A percentile compares a stretch with the other conserved stretches of the same genome.
Evolutionary conservation across 2,329 filamentous ascomycete genomes (phyloP).

Genomic region (Cercospora brassicicola): DNA sequence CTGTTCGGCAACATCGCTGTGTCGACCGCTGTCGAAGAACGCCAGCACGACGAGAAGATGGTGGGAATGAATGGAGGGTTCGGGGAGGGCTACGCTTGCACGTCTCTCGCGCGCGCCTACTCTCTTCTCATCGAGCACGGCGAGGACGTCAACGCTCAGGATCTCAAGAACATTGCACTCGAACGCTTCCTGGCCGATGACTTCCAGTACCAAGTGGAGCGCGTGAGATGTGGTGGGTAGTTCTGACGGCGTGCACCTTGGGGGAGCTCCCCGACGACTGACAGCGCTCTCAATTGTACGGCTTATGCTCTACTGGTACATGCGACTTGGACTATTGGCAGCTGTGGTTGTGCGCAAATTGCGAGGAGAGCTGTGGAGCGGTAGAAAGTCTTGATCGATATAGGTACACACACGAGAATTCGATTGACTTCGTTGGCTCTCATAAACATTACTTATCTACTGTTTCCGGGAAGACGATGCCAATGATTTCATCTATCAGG

Average conservation of each 20-base stretch:
- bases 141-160: constrained; percentile 17
- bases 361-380: not conserved
- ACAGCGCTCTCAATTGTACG: not conserved
- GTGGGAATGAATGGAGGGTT: constrained; percentile 18
- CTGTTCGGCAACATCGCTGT: constrained; percentile 13
- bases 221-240: not conserved
- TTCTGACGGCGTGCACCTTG: not conserved
- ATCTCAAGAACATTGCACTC: constrained; percentile 15
- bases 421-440: not conserved
- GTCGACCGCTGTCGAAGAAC: constrained; percentile 9
- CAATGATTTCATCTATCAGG: constrained; percentile 51
- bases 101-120: constrained; percentile 18
- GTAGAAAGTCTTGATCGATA: not conserved
- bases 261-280: not conserved
- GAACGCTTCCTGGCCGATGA: constrained; percentile 13
- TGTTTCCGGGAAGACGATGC: constrained; percentile 46
- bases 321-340: not conserved
- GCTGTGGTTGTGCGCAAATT: not conserved
- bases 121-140: constrained; percentile 15
- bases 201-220: constrained; percentile 14
- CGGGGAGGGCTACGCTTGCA: constrained; percentile 17
- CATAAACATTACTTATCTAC: constrained; percentile 20
- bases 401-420: not conserved
- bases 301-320: not conserved
- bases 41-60: constrained; percentile 19